phyloP scores from a whole-genome alignment of 2,329 filamentous ascomycete genomes.

The Arthroderma sp. region DNA sequence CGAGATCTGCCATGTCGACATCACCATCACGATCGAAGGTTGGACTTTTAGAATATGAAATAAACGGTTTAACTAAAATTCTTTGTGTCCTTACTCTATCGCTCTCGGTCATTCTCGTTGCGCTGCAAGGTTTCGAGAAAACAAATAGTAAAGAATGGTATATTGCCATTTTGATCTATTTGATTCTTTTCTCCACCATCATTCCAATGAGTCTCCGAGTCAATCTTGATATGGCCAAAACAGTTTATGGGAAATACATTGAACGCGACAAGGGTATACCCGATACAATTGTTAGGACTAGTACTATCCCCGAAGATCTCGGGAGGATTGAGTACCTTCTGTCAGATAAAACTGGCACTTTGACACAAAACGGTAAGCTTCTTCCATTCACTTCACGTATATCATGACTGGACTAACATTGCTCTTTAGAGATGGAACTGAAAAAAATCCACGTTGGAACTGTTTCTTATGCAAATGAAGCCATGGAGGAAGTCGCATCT shows the following conservation, averaged over 20 bases:
- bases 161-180: slow-evolving; percentile 92
- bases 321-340: slow-evolving; percentile 92
- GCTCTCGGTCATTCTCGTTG: slow-evolving; percentile 77
- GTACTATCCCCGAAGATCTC: slow-evolving; percentile 92
- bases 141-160: slow-evolving; percentile 57
- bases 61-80: slow-evolving; percentile 94
- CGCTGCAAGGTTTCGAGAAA: slow-evolving; percentile 62
- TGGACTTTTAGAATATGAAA: slow-evolving; percentile 85
- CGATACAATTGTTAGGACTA: slow-evolving; percentile 85
- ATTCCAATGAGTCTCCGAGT: slow-evolving; percentile 94
- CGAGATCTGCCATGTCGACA: slow-evolving; percentile 83
- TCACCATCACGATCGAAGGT: slow-evolving; percentile 86
- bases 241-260: slow-evolving; percentile 90
- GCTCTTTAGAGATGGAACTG: slow-evolving; percentile 69
- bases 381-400: slow-evolving; percentile 6
- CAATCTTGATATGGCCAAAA: slow-evolving; percentile 94
- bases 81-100: slow-evolving; percentile 77
- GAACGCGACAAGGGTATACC: slow-evolving; percentile 81
- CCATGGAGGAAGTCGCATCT: slow-evolving; percentile 88
- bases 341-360: slow-evolving; percentile 94
- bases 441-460: slow-evolving; percentile 98
- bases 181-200: slow-evolving; percentile 97
- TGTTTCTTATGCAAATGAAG: slow-evolving; percentile 94
- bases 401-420: neutral
- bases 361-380: slow-evolving; percentile 67